A percentile compares a stretch with the other conserved stretches of the same genome.
Conservation (phyloP, 331 rosid species). For the Quercus phellos region DNA sequence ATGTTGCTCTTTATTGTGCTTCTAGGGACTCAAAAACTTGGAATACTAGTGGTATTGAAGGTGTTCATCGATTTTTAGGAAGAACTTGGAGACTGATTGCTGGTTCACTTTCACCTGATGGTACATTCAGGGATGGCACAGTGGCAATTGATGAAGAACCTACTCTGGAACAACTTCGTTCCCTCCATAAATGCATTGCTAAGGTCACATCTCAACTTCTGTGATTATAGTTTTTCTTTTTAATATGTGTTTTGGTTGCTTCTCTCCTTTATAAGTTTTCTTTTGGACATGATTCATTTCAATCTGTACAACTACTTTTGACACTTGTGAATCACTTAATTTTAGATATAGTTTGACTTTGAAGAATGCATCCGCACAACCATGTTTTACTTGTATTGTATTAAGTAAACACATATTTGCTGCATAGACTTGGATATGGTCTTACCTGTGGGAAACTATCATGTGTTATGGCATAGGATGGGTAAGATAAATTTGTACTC, state of each 20-base stretch:
- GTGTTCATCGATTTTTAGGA: slow-evolving; percentile 87
- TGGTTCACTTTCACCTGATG: slow-evolving; percentile 76
- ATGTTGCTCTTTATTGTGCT: slow-evolving; percentile 22
- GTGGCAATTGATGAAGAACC: slow-evolving; percentile 77
- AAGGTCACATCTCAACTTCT: slow-evolving; percentile 53
- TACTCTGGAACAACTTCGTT: slow-evolving; percentile 69
- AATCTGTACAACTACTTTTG: background rate
- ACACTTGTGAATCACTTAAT: background rate
- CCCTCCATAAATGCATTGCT: slow-evolving; percentile 91
- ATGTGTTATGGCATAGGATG: background rate
- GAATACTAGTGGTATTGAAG: slow-evolving; percentile 96
- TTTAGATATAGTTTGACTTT: slow-evolving; percentile 3
- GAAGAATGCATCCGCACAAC: background rate
- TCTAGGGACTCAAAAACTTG: slow-evolving; percentile 82
- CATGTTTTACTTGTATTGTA: background rate
- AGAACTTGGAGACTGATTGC: slow-evolving; percentile 91
- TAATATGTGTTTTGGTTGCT: background rate
- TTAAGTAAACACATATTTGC: background rate
- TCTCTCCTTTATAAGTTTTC: background rate
- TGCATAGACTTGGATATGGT: background rate
- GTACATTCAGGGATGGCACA: slow-evolving; percentile 70
- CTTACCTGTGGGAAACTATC: background rate
- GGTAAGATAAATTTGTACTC: background rate
- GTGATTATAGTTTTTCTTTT: background rate
- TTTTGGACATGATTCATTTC: background rate